A percentile compares a stretch with the other conserved stretches of the same genome.
phyloP scores from a whole-genome alignment of 805 yeast genomes.

The Metschnikowia arizonensis region DNA sequence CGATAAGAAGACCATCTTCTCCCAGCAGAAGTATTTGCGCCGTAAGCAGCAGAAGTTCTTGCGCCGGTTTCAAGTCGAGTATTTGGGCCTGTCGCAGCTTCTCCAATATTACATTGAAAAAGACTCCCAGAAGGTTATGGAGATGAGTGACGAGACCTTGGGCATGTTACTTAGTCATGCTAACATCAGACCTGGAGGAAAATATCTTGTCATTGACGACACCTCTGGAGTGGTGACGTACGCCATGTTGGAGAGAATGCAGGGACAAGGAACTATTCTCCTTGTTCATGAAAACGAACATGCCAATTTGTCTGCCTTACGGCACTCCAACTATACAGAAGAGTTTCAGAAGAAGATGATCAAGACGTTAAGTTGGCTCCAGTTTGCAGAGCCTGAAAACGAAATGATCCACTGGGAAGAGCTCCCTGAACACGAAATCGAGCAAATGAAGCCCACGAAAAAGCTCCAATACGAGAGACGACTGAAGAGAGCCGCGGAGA shows the following conservation, averaged over 20 bases:
- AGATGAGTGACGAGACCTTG: slow-evolving; percentile 79
- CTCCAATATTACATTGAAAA: slow-evolving; percentile 73
- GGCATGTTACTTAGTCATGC: slow-evolving; percentile 75
- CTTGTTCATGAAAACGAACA: slow-evolving; percentile 92
- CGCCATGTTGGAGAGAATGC: slow-evolving; percentile 87
- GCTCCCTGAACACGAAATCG: slow-evolving; percentile 49
- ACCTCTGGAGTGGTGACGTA: slow-evolving; percentile 89
- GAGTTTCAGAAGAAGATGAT: slow-evolving; percentile 52
- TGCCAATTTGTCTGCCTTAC: slow-evolving; percentile 69
- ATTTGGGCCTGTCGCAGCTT: slow-evolving; percentile 65
- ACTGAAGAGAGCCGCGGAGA: slow-evolving; percentile 50
- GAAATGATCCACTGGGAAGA: slow-evolving; percentile 46
- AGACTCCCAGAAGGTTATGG: slow-evolving; percentile 67
- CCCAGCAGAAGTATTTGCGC: slow-evolving; percentile 87
- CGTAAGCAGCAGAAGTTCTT: slow-evolving; percentile 91
- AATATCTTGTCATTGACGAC: slow-evolving; percentile 83
- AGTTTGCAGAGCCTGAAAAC: slow-evolving; percentile 73
- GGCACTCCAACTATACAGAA: slow-evolving; percentile 60
- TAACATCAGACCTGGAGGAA: slow-evolving; percentile 85
- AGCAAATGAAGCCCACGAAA: slow-evolving; percentile 54
- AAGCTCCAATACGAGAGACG: slow-evolving; percentile 66
- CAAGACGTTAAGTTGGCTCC: slow-evolving; percentile 70
- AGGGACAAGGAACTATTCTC: slow-evolving; percentile 65
- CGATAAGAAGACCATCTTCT: slow-evolving; percentile 80
- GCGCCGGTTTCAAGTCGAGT: slow-evolving; percentile 78